phyloP scores from a whole-genome alignment of 768 basidiomycete species.

The Daedaleopsis sinensis region DNA sequence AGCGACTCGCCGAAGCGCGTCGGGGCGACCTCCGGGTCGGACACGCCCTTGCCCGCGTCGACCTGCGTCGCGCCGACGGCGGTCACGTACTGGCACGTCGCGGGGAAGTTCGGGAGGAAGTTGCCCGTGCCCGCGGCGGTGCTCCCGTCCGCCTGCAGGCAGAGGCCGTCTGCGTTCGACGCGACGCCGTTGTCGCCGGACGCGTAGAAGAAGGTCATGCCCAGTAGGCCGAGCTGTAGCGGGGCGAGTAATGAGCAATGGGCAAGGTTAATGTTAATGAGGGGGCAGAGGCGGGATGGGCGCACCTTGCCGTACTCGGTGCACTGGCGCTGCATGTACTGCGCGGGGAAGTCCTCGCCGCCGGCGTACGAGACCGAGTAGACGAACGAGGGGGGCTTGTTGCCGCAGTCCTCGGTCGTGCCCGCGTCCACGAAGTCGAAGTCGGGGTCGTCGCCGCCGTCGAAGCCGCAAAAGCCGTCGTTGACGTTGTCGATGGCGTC shows the following conservation, averaged over 20 bases:
- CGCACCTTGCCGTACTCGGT: slow-evolving; percentile 45
- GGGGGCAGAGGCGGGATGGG: no score
- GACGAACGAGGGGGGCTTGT: slow-evolving; percentile 29
- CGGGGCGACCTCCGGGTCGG: slow-evolving; percentile 42
- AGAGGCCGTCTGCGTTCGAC: slow-evolving; percentile 31
- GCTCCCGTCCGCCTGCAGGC: slow-evolving; percentile 36
- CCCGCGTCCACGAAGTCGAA: slow-evolving; percentile 49
- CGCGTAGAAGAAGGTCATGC: slow-evolving; percentile 43
- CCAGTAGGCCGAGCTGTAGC: slow-evolving; percentile 35
- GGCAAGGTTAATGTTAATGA: no score
- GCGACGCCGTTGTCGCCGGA: slow-evolving; percentile 52
- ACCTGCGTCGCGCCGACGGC: slow-evolving; percentile 42
- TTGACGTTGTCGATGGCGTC: slow-evolving; percentile 49
- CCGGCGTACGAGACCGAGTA: slow-evolving; percentile 33
- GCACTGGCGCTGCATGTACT: slow-evolving; percentile 44
- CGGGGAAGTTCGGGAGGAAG: slow-evolving; percentile 25
- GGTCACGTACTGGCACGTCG: slow-evolving; percentile 45
- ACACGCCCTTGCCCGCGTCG: slow-evolving; percentile 32
- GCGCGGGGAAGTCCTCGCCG: slow-evolving; percentile 33
- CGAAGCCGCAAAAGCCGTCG: slow-evolving; percentile 44
- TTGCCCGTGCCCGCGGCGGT: background rate
- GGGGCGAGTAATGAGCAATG: background rate
- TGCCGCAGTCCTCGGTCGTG: slow-evolving; percentile 35
- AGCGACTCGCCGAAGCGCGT: slow-evolving; percentile 40
- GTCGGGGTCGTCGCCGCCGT: slow-evolving; percentile 48